Conservation (phyloP, 345 rosid genomes). For the Linum usitatissimum region DNA sequence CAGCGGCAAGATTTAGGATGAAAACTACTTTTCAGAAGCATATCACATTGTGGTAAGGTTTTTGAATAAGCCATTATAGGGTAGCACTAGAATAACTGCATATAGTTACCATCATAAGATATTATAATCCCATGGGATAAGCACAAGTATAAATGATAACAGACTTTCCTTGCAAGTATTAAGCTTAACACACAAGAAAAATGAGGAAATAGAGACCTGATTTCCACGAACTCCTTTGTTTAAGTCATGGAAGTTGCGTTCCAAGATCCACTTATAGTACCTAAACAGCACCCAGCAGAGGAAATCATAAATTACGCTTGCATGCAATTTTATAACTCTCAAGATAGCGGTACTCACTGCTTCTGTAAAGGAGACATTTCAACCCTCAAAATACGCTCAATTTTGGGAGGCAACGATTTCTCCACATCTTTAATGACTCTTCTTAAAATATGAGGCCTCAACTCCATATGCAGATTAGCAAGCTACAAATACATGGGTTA, state of each 20-base stretch:
- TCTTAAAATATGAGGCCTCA: constrained; percentile 95
- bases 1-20: not conserved
- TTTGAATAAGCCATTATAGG: not conserved
- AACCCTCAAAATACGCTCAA: constrained; percentile 96
- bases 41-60: not conserved
- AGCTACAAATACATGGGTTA: constrained; percentile 42
- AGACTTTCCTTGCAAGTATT: not conserved
- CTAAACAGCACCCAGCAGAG: constrained; percentile 28
- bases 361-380: constrained; percentile 99
- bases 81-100: not conserved
- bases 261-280: constrained; percentile 98
- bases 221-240: constrained; percentile 99
- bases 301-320: not conserved
- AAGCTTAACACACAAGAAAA: not conserved
- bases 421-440: constrained; percentile 99
- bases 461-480: constrained; percentile 91
- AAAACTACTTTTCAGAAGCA: not conserved
- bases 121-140: not conserved
- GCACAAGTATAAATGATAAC: not conserved
- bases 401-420: constrained; percentile 97
- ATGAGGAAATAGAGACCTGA: constrained; percentile 49
- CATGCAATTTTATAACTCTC: not conserved
- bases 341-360: constrained; percentile 44
- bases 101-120: not conserved
- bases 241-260: constrained; percentile 95